Percentiles rank a stretch among this genome's conserved stretches.
Evolutionary conservation across 2,329 filamentous ascomycete genomes (phyloP).

Genomic region (Akanthomyces lecanii): DNA sequence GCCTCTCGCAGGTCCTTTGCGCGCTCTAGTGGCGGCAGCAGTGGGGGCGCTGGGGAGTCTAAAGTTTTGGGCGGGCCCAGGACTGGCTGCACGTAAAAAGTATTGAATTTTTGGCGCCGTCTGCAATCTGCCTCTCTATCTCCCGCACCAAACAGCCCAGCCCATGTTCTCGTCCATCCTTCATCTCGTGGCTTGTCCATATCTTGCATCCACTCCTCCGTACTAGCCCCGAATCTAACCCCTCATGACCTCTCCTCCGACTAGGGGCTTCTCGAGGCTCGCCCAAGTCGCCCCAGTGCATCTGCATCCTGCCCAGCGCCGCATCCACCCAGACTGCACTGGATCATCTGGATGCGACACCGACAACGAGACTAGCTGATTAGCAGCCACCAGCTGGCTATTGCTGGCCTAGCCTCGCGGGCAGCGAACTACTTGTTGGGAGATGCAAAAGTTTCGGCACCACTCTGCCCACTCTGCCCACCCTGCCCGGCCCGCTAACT

Average conservation of each 20-base stretch:
- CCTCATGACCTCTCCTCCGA: not conserved
- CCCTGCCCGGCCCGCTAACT: not conserved
- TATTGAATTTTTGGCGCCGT: not conserved
- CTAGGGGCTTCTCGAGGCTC: no score
- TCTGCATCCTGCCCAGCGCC: not conserved
- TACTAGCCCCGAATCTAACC: not conserved
- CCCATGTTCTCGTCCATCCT: not conserved
- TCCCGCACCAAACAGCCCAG: not conserved
- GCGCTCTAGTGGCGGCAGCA: not conserved
- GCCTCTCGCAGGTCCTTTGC: not conserved
- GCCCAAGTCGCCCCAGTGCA: not conserved
- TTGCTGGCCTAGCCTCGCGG: not conserved
- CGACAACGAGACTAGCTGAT: not conserved
- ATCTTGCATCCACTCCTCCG: not conserved
- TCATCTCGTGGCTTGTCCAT: constrained; percentile 4
- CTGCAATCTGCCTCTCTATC: not conserved
- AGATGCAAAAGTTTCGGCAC: not conserved
- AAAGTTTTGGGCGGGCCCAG: not conserved
- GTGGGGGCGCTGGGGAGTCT: not conserved
- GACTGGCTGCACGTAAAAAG: not conserved
- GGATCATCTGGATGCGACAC: not conserved
- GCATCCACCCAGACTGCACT: not conserved
- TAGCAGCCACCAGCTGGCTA: not conserved
- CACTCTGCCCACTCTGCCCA: not conserved
- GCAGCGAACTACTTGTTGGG: not conserved